phyloP scores from a whole-genome alignment of 306 rosid species.

The Begonia peltatifolia region DNA sequence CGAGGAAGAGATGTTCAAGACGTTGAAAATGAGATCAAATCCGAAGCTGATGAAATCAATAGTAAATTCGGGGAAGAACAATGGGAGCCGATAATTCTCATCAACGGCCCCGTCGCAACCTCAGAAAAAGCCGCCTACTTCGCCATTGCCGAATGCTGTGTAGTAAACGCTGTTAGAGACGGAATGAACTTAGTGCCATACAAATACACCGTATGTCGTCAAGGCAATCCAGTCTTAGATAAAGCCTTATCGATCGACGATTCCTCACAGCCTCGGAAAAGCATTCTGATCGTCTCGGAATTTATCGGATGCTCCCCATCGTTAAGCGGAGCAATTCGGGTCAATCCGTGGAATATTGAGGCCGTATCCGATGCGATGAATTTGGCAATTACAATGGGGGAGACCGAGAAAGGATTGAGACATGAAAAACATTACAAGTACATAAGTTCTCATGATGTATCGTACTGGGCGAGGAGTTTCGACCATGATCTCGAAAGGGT shows the following conservation, averaged over 20 bases:
- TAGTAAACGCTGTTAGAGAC: conserved; percentile 12
- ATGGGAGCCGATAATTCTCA: conserved; percentile 24
- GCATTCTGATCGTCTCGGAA: conserved; percentile 60
- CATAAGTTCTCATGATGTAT: conserved; percentile 60
- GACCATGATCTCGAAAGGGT: conserved; percentile 64
- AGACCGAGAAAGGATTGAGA: conserved; percentile 35
- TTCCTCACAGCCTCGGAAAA: conserved; percentile 3
- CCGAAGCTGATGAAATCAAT: conserved; percentile 14
- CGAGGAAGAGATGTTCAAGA: conserved; percentile 54
- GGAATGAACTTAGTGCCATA: conserved; percentile 77
- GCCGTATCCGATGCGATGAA: conserved; percentile 47
- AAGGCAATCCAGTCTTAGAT: conserved; percentile 16
- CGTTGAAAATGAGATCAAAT: conserved; percentile 28
- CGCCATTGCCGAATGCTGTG: conserved; percentile 47
- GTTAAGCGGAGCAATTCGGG: conserved; percentile 60
- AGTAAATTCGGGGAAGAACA: no score
- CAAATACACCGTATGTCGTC: conserved; percentile 53
- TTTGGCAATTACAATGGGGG: conserved; percentile 30
- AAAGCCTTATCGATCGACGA: no score
- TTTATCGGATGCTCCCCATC: conserved; percentile 78
- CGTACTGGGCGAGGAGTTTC: conserved; percentile 59
- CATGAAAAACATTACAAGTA: conserved; percentile 73
- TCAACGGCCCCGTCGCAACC: conserved; percentile 29
- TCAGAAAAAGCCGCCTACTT: conserved; percentile 41
- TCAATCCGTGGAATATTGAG: conserved; percentile 66